Conservation (phyloP, 192 early-diverging fungal species). For the Entomortierella beljakovae region DNA sequence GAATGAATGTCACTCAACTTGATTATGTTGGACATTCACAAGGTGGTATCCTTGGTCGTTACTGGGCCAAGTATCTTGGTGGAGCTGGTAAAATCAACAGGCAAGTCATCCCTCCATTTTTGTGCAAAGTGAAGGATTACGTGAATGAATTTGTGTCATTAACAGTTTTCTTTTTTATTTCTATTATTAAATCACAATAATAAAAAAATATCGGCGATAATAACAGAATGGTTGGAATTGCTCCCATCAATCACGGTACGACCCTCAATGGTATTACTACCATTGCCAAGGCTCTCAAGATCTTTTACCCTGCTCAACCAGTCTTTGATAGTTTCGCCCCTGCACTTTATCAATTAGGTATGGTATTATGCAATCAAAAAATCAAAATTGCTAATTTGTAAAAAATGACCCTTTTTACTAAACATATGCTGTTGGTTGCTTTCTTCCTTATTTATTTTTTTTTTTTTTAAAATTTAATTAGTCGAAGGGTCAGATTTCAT, state of each 20-base stretch:
- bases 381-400: not conserved
- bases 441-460: not conserved
- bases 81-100: conserved; percentile 37
- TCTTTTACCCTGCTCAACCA: conserved; percentile 18
- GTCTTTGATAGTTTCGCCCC: conserved; percentile 34
- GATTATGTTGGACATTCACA: conserved; percentile 46
- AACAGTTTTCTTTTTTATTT: conserved; percentile 6
- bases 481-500: conserved; percentile 25
- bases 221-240: conserved; percentile 34
- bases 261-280: conserved; percentile 28
- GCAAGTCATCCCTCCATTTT: too few species aligned
- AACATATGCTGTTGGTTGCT: too few species aligned
- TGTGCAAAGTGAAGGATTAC: not conserved
- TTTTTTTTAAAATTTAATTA: not conserved
- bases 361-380: not conserved
- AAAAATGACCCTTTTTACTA: too few species aligned
- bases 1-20: conserved; percentile 26
- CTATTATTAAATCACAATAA: too few species aligned
- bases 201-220: not conserved
- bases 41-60: conserved; percentile 38
- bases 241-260: conserved; percentile 43
- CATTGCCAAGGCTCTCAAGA: conserved; percentile 18
- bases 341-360: conserved; percentile 35
- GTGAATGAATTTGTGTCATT: too few species aligned
- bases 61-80: conserved; percentile 43